Evolutionary conservation across 768 basidiomycete species (phyloP).

Genomic region (Jaapia argillacea): DNA sequence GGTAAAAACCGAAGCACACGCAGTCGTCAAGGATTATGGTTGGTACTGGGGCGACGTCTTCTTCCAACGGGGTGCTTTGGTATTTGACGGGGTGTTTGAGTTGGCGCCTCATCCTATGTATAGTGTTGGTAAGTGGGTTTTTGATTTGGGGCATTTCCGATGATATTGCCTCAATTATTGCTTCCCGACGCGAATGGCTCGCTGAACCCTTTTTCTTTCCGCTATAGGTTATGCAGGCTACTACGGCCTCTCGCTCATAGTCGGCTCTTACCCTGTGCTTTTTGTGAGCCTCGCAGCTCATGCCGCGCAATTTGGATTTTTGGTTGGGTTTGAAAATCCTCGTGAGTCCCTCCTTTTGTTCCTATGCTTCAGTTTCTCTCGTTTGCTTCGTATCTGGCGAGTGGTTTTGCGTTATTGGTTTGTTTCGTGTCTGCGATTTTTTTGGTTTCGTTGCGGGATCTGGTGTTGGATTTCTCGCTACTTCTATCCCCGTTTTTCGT

Average conservation of each 20-base stretch:
- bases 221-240: constrained; percentile 85
- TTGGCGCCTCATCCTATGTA: constrained; percentile 94
- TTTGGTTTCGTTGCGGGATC: too few relatives aligned
- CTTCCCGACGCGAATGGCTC: not conserved
- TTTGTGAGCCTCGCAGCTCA: constrained; percentile 93
- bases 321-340: constrained; percentile 94
- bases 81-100: constrained; percentile 98
- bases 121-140: constrained; percentile 50
- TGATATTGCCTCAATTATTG: too few relatives aligned
- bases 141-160: too few relatives aligned
- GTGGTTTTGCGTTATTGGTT: too few relatives aligned
- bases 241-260: constrained; percentile 88
- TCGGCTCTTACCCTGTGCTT: constrained; percentile 82
- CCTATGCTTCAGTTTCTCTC: not conserved
- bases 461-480: too few relatives aligned
- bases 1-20: constrained; percentile 97
- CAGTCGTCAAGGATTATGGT: constrained; percentile 96
- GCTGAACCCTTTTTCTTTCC: not conserved
- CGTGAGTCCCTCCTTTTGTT: constrained; percentile 66
- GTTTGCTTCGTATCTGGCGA: not conserved
- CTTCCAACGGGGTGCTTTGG: constrained; percentile 85
- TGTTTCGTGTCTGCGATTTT: too few relatives aligned
- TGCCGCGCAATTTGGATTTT: constrained; percentile 93
- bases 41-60: constrained; percentile 97
- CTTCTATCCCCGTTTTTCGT: too few relatives aligned